Evolutionary conservation across 306 rosid genomes (phyloP).

Genomic region (Casuarina equisetifolia): DNA sequence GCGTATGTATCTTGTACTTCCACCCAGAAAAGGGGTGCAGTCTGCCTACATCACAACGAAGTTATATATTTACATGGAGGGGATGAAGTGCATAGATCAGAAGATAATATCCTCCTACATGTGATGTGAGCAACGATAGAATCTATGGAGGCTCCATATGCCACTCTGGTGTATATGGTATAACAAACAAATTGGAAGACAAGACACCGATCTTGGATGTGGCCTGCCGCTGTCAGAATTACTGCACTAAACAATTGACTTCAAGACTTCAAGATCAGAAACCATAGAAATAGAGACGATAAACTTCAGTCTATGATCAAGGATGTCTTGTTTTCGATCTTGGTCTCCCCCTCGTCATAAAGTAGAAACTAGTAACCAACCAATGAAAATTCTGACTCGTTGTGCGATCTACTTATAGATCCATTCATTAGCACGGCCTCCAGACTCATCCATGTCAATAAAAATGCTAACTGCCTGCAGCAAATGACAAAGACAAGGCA

Average conservation of each 20-base stretch:
- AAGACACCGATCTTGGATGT: constrained; percentile 11
- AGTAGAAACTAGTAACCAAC: constrained; percentile 7
- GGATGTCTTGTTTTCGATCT: constrained; percentile 21
- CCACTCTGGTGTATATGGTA: neutral
- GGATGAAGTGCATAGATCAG: neutral
- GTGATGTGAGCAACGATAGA: neutral
- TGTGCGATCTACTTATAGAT: constrained; percentile 65
- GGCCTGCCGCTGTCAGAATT: constrained; percentile 31
- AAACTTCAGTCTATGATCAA: constrained; percentile 5
- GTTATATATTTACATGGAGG: neutral
- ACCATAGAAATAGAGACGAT: constrained; percentile 8
- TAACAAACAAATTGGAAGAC: neutral
- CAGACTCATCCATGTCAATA: constrained; percentile 93
- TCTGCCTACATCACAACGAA: neutral
- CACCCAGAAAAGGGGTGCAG: neutral
- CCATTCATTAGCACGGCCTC: constrained; percentile 90
- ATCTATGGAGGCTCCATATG: neutral
- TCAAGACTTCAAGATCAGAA: constrained; percentile 15
- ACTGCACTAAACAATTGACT: constrained; percentile 13
- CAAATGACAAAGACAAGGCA: neutral
- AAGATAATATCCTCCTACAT: neutral
- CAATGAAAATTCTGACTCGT: constrained; percentile 16
- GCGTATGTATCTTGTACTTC: no score
- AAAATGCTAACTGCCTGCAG: constrained; percentile 96
- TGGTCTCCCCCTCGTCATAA: constrained; percentile 8